Evolutionary conservation across 140 eudicot genomes (phyloP), one percentile per base, ranked within the genome.

Genomic region (Oenanthe javanica): DNA sequence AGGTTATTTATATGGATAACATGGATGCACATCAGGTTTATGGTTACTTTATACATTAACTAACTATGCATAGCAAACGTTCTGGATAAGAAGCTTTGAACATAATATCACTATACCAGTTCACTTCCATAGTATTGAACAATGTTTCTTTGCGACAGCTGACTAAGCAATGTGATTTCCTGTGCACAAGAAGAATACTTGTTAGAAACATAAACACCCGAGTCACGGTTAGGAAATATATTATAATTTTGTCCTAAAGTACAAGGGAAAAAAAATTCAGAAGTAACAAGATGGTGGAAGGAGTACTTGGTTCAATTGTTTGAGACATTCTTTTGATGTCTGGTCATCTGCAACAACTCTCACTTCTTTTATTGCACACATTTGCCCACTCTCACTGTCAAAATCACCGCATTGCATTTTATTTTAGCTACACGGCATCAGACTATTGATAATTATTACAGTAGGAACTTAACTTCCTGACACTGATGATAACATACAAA

Each of bases 331-430:
- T 86, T 90, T 95, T 48, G 97, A 89, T 4, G 96, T 86, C 72
- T 80, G 88, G 85, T 95, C 99, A 86, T 95, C 99, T 4, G 89
- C 83, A 79, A 89, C 86, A 81, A 94, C 86, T 72, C 81, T 88
- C 52, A 95, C 97, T 92, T 95, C 99, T 87, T 95, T 95, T 81
- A 95, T 95, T 6, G 97, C 99, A 72, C 99, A 92, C 99, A 95
- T 90, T 79, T 91, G 96, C 72, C 99, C 99, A 75, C 91, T 90
- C 89, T 89, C 99, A 87, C 99, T 95, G 85, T 84, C 49, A 72
- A 77, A 63, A 18, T 47, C 49, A 54, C 66, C 79, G 9, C 27
- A 82, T 38, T 73, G 51, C 78, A 73, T 61, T 18, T 54, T 61
- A 9, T 19, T 57, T 61, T 25, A 61, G 70, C 13, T 61, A 61